Conservation (phyloP, 2,329 filamentous ascomycete genomes). For the Magnaporthiopsis incrustans region DNA sequence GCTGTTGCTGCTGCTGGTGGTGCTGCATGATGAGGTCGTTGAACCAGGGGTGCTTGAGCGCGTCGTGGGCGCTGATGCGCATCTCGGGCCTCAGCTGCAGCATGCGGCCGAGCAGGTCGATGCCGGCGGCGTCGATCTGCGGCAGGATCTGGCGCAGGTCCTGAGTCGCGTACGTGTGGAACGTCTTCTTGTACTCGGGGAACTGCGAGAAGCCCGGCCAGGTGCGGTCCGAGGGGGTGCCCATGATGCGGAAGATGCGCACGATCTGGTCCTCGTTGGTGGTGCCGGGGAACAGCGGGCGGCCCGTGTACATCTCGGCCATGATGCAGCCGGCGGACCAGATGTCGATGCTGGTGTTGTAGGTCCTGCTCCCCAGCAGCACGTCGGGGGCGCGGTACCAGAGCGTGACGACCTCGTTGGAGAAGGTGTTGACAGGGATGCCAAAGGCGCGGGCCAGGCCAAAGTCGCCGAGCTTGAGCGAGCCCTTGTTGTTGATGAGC, state of each 20-base stretch:
- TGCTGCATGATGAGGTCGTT: constrained; percentile 57
- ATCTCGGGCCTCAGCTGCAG: constrained; percentile 88
- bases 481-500: constrained; percentile 84
- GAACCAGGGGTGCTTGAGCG: constrained; percentile 90
- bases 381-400: constrained; percentile 98
- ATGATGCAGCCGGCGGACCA: constrained; percentile 99
- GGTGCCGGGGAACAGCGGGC: constrained; percentile 91
- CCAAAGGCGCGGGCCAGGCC: constrained; percentile 90
- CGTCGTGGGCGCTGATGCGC: constrained; percentile 79
- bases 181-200: constrained; percentile 95
- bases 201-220: constrained; percentile 95
- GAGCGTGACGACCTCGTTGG: constrained; percentile 92
- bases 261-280: constrained; percentile 97
- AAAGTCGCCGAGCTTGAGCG: constrained; percentile 90
- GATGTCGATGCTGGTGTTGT: constrained; percentile 99
- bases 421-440: constrained; percentile 96
- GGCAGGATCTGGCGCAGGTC: constrained; percentile 80
- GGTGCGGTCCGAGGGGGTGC: constrained; percentile 86
- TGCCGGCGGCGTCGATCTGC: constrained; percentile 78
- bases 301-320: constrained; percentile 98
- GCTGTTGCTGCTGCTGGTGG: constrained; percentile 19
- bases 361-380: constrained; percentile 84
- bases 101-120: constrained; percentile 85
- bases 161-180: constrained; percentile 90
- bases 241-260: constrained; percentile 98